Conservation (phyloP, 345 rosid genomes). For the Sonneratia alba region DNA sequence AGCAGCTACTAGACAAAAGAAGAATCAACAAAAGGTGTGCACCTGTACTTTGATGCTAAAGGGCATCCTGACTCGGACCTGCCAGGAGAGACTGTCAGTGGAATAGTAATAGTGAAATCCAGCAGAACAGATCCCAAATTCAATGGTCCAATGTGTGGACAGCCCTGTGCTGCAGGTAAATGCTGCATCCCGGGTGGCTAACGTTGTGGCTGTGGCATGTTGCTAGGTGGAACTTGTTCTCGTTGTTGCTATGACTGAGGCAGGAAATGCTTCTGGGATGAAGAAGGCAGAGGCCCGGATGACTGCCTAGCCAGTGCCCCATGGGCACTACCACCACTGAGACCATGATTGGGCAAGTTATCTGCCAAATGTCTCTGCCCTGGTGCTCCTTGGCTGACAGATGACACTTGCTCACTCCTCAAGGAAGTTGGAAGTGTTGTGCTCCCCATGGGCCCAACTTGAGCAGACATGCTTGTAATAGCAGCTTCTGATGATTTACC, state of each 20-base stretch:
- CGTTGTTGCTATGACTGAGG: slow-evolving; percentile 22
- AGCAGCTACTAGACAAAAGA: background rate
- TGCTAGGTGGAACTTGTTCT: slow-evolving; percentile 8
- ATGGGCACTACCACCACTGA: slow-evolving; percentile 29
- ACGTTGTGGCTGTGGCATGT: slow-evolving; percentile 3
- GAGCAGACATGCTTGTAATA: slow-evolving; percentile 30
- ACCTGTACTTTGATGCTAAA: slow-evolving; percentile 75
- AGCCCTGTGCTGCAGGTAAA: slow-evolving; percentile 51
- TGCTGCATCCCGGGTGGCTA: slow-evolving; percentile 31
- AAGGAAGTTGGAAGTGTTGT: slow-evolving; percentile 35
- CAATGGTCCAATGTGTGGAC: slow-evolving; percentile 45
- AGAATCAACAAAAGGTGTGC: slow-evolving; percentile 5
- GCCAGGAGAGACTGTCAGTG: slow-evolving; percentile 33
- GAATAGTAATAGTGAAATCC: slow-evolving; percentile 21
- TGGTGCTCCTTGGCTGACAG: slow-evolving; percentile 31
- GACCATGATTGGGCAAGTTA: slow-evolving; percentile 40
- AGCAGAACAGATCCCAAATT: slow-evolving; percentile 40
- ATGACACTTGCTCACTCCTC: slow-evolving; percentile 40
- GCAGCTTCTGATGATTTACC: slow-evolving; percentile 57
- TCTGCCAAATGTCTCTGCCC: slow-evolving; percentile 60
- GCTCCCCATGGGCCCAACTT: slow-evolving; percentile 36
- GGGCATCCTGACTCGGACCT: slow-evolving; percentile 44
- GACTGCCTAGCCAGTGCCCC: slow-evolving; percentile 19
- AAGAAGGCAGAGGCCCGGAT: slow-evolving; percentile 21
- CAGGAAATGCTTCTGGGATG: slow-evolving; percentile 42